Percentiles rank a stretch among this genome's conserved stretches.
These are phyloP conservation scores for Madurella fahalii DNA, from an alignment of 2,329 filamentous ascomycete genomes.

Conservation along the genomic window DNA sequence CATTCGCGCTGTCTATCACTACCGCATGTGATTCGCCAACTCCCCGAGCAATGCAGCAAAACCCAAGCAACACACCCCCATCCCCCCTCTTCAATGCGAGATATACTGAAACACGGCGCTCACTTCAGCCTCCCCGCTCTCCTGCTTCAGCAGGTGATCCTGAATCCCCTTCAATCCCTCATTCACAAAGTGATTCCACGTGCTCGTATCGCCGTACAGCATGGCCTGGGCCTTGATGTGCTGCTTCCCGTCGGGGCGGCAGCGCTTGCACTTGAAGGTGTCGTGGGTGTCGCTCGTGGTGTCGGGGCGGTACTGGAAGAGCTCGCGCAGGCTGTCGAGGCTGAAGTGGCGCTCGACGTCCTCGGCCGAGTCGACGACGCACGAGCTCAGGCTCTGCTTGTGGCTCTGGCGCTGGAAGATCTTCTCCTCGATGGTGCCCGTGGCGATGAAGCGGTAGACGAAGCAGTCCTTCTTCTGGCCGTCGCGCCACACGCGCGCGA, in stretches of 20 bases:
- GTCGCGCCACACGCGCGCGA: conserved; percentile 97
- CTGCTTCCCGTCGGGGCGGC: conserved; percentile 82
- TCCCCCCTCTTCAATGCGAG: conserved; percentile 58
- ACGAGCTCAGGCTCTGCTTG: conserved; percentile 94
- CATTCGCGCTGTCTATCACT: background rate
- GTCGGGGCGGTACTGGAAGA: conserved; percentile 85
- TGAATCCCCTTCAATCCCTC: conserved; percentile 77
- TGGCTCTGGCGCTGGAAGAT: conserved; percentile 98
- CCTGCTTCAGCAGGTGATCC: conserved; percentile 84
- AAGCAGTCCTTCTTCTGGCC: conserved; percentile 99
- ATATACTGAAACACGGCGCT: conserved; percentile 99
- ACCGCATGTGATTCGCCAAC: too few relatives aligned
- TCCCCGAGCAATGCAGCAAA: background rate
- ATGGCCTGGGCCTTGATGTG: conserved; percentile 87
- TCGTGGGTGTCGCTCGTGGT: conserved; percentile 95
- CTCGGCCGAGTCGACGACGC: conserved; percentile 92
- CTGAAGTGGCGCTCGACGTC: conserved; percentile 97
- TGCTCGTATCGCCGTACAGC: conserved; percentile 95
- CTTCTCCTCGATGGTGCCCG: conserved; percentile 97
- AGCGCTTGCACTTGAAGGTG: conserved; percentile 97
- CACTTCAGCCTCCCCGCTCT: conserved; percentile 72
- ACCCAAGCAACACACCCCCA: background rate
- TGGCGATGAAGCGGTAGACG: conserved; percentile 98
- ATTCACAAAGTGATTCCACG: conserved; percentile 98
- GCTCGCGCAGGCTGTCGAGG: conserved; percentile 80